These are phyloP conservation scores for Xylariales sp. DNA, from an alignment of 2,329 filamentous ascomycete genomes.

Conservation along the genomic window DNA sequence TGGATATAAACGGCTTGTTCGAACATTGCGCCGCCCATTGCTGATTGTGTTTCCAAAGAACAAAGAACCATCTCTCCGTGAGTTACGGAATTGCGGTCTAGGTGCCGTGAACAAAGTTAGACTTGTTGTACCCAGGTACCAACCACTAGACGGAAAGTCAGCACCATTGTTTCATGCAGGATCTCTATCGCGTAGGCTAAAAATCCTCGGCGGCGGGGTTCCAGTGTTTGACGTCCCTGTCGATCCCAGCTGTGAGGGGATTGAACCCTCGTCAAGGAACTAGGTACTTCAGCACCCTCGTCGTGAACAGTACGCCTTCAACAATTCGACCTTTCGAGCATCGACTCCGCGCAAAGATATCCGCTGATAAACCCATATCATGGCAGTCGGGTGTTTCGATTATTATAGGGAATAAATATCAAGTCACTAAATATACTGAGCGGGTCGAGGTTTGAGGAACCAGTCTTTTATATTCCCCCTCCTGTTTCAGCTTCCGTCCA, in stretches of 20 bases:
- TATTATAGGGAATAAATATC: neutral
- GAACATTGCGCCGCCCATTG: conserved; percentile 5
- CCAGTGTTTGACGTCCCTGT: conserved; percentile 43
- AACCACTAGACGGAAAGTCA: conserved; percentile 33
- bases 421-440: conserved; percentile 6
- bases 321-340: conserved; percentile 20
- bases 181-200: conserved; percentile 35
- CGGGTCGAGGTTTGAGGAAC: conserved; percentile 14
- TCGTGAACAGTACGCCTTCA: neutral
- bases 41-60: conserved; percentile 11
- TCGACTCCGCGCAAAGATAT: neutral
- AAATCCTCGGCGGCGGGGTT: conserved; percentile 36
- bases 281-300: neutral
- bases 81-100: conserved; percentile 43
- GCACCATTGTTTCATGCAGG: conserved; percentile 35
- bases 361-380: conserved; percentile 12
- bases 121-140: conserved; percentile 26
- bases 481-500: conserved; percentile 25
- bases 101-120: conserved; percentile 37
- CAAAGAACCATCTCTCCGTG: neutral
- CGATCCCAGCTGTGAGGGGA: conserved; percentile 38
- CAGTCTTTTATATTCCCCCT: conserved; percentile 17
- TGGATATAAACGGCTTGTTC: conserved; percentile 5
- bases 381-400: conserved; percentile 5
- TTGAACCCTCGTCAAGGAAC: conserved; percentile 32